A percentile compares a stretch with the other conserved stretches of the same genome.
phyloP scores from a whole-genome alignment of 257 asterid species.

The Mitragyna speciosa region DNA sequence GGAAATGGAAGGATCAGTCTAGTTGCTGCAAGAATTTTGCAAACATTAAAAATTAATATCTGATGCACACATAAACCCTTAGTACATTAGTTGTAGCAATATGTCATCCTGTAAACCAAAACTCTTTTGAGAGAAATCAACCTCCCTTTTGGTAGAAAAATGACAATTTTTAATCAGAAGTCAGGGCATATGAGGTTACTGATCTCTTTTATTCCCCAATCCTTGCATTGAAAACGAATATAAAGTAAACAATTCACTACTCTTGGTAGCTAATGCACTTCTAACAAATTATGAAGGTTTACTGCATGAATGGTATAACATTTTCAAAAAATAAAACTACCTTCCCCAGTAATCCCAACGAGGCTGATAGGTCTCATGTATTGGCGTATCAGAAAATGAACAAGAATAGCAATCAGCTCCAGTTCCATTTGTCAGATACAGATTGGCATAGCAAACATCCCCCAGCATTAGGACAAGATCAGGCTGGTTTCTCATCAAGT shows the following conservation, averaged over 20 bases:
- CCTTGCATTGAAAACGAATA: not conserved
- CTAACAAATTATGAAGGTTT: not conserved
- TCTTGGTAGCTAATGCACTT: not conserved
- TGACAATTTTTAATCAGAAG: not conserved
- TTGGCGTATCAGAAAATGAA: constrained; percentile 73
- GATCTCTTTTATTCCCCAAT: not conserved
- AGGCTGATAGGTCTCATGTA: constrained; percentile 96
- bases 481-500: constrained; percentile 62
- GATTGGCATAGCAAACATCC: constrained; percentile 79
- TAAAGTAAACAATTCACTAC: not conserved
- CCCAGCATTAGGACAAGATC: constrained; percentile 79
- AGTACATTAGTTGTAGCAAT: not conserved
- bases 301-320: not conserved
- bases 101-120: not conserved
- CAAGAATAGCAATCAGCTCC: constrained; percentile 93
- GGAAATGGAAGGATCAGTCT: not conserved
- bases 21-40: not conserved
- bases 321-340: constrained; percentile 29
- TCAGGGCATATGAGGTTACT: not conserved
- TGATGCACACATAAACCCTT: not conserved
- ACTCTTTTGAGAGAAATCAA: not conserved
- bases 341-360: constrained; percentile 99
- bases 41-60: not conserved
- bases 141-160: not conserved
- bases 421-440: constrained; percentile 85